These are phyloP conservation scores for Rhodosporidiobolus odoratus DNA, from an alignment of 768 basidiomycete species.

Conservation along the genomic window DNA sequence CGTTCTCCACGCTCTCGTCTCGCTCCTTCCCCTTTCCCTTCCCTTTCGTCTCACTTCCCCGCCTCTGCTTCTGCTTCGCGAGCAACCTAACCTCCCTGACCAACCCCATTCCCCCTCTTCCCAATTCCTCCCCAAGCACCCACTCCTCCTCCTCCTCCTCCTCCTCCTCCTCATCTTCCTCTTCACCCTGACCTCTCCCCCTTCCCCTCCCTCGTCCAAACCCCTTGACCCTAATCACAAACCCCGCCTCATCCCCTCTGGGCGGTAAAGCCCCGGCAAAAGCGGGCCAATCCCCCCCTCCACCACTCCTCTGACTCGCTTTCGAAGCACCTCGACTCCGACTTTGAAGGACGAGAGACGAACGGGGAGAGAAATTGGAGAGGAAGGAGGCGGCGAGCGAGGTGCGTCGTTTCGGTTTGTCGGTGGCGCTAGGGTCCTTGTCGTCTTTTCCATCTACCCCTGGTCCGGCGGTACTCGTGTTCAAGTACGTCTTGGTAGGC, in stretches of 20 bases:
- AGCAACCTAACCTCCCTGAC: conserved; percentile 31
- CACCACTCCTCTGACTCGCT: background rate
- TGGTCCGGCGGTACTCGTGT: no score
- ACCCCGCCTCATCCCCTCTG: conserved; percentile 15
- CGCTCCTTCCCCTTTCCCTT: background rate
- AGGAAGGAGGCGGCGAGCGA: conserved; percentile 40
- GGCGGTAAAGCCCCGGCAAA: background rate
- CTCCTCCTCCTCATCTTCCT: no score
- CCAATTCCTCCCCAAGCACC: conserved; percentile 34
- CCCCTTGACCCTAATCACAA: background rate
- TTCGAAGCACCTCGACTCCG: no score
- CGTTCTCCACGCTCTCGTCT: no score
- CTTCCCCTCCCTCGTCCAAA: no score
- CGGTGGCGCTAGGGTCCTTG: no score
- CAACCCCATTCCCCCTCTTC: conserved; percentile 35
- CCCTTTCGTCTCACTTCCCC: background rate
- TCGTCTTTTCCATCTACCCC: no score
- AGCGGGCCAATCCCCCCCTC: conserved; percentile 1
- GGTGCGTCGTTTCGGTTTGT: background rate
- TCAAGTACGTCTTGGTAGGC: no score
- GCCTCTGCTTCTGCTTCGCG: background rate
- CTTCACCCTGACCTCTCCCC: no score
- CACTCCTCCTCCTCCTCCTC: conserved; percentile 34
- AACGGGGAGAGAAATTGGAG: conserved; percentile 28
- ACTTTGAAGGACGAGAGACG: background rate